These are phyloP conservation scores for Flaveria robusta DNA, from an alignment of 129 eudicot genomes.

Conservation along the genomic window DNA sequence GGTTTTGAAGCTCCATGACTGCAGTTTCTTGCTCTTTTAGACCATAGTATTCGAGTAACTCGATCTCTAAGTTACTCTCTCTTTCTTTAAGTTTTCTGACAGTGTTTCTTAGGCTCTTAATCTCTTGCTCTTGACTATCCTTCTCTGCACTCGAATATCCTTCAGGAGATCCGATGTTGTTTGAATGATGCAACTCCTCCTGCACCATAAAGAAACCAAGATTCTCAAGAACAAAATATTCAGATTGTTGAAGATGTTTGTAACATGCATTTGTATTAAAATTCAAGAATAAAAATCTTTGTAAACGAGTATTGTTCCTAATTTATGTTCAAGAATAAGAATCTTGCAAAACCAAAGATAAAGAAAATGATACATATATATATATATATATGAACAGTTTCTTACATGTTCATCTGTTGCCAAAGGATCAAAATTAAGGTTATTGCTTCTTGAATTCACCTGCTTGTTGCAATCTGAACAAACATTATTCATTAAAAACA, in stretches of 20 bases:
- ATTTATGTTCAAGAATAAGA: no score
- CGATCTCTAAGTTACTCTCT: conserved; percentile 66
- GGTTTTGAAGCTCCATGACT: conserved; percentile 81
- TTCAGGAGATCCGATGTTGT: conserved; percentile 31
- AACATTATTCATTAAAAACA: conserved; percentile 24
- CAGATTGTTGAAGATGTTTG: no score
- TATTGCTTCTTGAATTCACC: conserved; percentile 33
- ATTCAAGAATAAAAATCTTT: no score
- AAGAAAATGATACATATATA: not conserved
- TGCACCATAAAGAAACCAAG: conserved; percentile 24
- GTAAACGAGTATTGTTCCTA: no score
- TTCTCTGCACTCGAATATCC: conserved; percentile 28
- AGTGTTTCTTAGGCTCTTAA: conserved; percentile 50
- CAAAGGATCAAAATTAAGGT: conserved; percentile 30
- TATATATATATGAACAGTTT: conserved; percentile 19
- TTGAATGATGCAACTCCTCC: conserved; percentile 42
- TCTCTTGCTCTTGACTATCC: conserved; percentile 60
- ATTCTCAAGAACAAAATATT: conserved; percentile 9
- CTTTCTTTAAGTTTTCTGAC: conserved; percentile 64
- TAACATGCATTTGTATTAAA: no score
- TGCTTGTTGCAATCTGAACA: conserved; percentile 46
- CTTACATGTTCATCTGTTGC: conserved; percentile 44
- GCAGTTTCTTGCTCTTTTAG: conserved; percentile 84
- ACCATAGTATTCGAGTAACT: conserved; percentile 87
- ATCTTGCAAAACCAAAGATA: not conserved